Conservation (phyloP, 371 early-diverging fungal genomes). For the Apophysomyces elegans region DNA sequence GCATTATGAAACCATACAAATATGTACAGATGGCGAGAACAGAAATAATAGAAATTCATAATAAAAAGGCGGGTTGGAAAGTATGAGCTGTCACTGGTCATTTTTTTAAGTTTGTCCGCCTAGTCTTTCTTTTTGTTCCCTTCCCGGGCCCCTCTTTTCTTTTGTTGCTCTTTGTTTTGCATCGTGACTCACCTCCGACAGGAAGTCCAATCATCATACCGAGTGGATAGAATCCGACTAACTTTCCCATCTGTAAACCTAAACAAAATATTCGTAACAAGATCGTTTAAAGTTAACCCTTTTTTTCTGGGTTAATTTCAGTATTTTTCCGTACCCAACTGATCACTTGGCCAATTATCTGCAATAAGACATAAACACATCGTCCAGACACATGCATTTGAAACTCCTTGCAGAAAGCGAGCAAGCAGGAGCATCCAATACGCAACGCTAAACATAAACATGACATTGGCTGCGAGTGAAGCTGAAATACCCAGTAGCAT, state of each 20-base stretch:
- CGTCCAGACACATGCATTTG: constrained; percentile 69
- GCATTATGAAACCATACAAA: not conserved
- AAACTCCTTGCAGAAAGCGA: constrained; percentile 70
- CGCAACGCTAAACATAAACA: constrained; percentile 61
- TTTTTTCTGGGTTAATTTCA: not conserved
- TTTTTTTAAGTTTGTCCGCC: not conserved
- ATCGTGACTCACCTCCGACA: constrained; percentile 52
- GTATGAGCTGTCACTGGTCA: constrained; percentile 4
- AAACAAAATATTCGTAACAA: not conserved
- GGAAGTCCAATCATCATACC: constrained; percentile 69
- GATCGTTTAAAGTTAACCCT: not conserved
- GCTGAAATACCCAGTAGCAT: constrained; percentile 68
- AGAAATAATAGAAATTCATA: not conserved
- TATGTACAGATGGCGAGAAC: not conserved
- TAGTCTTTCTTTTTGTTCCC: not conserved
- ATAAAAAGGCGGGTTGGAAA: not conserved
- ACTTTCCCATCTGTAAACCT: constrained; percentile 66
- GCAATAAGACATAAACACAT: constrained; percentile 65
- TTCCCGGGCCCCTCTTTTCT: no score
- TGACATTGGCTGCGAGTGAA: constrained; percentile 57
- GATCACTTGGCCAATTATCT: constrained; percentile 60
- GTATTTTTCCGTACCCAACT: constrained; percentile 45
- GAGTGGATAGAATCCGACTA: constrained; percentile 64
- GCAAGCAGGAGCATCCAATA: constrained; percentile 66
- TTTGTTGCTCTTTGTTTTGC: not conserved